Evolutionary conservation across 495 filamentous ascomycete genomes (phyloP).

Genomic region (Penicillium longicatenatum): DNA sequence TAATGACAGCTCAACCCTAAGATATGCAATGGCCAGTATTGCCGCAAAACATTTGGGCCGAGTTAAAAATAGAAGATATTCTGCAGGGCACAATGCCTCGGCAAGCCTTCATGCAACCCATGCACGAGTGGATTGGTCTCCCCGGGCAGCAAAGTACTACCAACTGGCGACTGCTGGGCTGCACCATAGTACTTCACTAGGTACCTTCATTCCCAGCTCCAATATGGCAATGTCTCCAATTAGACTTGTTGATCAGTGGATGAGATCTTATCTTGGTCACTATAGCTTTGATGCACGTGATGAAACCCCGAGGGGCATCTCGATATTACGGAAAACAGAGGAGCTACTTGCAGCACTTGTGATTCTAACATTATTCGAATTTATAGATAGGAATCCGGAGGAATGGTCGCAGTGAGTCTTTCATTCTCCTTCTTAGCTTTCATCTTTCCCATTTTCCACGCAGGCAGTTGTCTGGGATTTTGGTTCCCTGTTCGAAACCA

Average conservation of each 20-base stretch:
- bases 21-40: constrained; percentile 39
- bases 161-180: constrained; percentile 37
- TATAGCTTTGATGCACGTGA: constrained; percentile 9
- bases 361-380: constrained; percentile 36
- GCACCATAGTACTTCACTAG: constrained; percentile 29
- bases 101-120: constrained; percentile 42
- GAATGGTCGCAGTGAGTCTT: constrained; percentile 40
- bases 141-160: constrained; percentile 46
- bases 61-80: constrained; percentile 35
- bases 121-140: constrained; percentile 40
- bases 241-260: no score
- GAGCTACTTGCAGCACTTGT: constrained; percentile 33
- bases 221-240: constrained; percentile 31
- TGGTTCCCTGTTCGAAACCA: constrained; percentile 30
- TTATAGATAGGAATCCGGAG: constrained; percentile 37
- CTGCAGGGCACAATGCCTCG: constrained; percentile 24
- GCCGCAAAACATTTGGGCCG: constrained; percentile 46
- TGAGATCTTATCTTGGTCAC: no score
- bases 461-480: constrained; percentile 40
- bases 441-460: no score
- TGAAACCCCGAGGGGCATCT: constrained; percentile 27
- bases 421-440: no score
- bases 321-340: constrained; percentile 31
- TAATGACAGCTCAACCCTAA: constrained; percentile 32
- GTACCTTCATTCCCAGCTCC: constrained; percentile 32